Conservation (phyloP, 768 basidiomycete genomes). For the Neoboletus subvelutipes region DNA sequence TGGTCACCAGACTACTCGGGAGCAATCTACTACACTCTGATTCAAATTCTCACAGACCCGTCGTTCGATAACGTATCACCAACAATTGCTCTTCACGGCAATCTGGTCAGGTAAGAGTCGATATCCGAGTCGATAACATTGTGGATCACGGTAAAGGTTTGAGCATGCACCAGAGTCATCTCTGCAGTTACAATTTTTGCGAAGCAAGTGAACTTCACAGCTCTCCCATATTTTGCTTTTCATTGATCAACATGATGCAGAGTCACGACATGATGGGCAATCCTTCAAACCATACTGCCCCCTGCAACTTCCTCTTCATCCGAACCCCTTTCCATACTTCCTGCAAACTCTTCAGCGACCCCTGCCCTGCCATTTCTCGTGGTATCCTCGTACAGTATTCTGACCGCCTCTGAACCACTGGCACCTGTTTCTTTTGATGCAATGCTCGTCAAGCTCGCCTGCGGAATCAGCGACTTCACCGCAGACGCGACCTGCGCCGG, state of each 20-base stretch:
- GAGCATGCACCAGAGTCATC: background rate
- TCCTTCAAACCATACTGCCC: background rate
- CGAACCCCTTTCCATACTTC: background rate
- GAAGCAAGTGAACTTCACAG: background rate
- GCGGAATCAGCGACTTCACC: slow-evolving; percentile 58
- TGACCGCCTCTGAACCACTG: slow-evolving; percentile 39
- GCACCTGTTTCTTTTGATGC: slow-evolving; percentile 44
- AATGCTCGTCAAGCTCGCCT: slow-evolving; percentile 57
- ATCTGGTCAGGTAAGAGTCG: too few relatives aligned
- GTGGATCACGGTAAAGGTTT: background rate
- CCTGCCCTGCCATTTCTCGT: background rate
- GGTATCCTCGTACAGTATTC: slow-evolving; percentile 32
- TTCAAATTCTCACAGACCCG: too few relatives aligned
- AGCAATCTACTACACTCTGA: too few relatives aligned
- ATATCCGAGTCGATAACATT: too few relatives aligned
- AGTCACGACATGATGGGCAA: background rate
- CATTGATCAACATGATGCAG: background rate
- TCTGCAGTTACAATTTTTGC: too few relatives aligned
- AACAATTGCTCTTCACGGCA: too few relatives aligned
- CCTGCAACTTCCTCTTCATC: background rate
- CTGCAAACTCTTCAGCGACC: background rate
- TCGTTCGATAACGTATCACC: too few relatives aligned
- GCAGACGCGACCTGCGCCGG: slow-evolving; percentile 61
- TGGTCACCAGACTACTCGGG: too few relatives aligned
- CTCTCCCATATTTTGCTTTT: background rate